Base-by-base conservation (phyloP, 2,329 filamentous ascomycete genomes). In the Coleophoma eucalyptorum region DNA sequence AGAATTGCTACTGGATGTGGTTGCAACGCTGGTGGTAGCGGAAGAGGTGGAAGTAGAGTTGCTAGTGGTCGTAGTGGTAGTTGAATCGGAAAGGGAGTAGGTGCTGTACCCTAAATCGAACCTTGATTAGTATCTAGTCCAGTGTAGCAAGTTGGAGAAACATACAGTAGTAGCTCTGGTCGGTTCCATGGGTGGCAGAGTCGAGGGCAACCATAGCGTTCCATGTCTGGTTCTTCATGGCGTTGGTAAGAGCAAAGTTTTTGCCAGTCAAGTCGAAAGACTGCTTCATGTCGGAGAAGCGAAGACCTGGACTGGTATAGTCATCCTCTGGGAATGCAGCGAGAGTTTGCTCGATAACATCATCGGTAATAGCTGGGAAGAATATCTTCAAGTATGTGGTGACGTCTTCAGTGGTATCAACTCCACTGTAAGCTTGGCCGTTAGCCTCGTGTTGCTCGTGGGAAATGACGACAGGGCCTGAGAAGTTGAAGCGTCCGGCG, bases 371-470 rank as follows among this genome's bases (percentile, higher is more conserved):
- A 41, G 59, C 56, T 2, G 65, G 65, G 58, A 69, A 69, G 60
- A 66, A 67, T 43, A 62, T 55, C 31, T 50, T 51, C 18, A 67
- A 58, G 43, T 67, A 59, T 11, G 59, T 63, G 15, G 61, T 48
- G 26, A 70, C 62, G 45, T 70, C 68, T 4, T 55, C 58, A 8
- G 59, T 63, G 15, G 61, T 68, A 54, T 67, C 62, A 18, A 68
- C 61, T 7, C 67, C 65, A 1, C 52, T 47, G 26, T 58, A 67
- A 1, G 63, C 53, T 48, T 58, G 58, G 41, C 58, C 48, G 49
- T 69, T 69, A 33, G 60, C 58, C 55, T 70, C 66, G 50, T 69
- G 67, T 42, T 60, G 58, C 51, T 69, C 66, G 52, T 70, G 67
- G 12, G 57, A 63, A 48, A 69, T 67, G 16, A 69, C 64, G 1